Evolutionary conservation across 2,329 filamentous ascomycete species (phyloP).

Genomic region (Dryadomyces quercus-mongolicae): DNA sequence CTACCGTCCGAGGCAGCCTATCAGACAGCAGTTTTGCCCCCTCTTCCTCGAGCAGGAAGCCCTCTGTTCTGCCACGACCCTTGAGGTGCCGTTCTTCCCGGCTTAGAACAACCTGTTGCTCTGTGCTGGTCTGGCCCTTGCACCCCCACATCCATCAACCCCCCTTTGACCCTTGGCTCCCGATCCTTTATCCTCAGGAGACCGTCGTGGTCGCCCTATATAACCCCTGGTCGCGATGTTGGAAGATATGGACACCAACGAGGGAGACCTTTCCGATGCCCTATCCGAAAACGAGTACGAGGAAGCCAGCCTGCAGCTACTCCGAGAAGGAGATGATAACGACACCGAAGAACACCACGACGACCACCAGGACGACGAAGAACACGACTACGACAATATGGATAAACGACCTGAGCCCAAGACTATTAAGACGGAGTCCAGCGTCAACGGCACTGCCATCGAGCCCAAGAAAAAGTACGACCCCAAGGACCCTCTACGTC

Average conservation of each 20-base stretch:
- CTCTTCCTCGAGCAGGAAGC: background rate
- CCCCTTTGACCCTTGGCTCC: slow-evolving; percentile 3
- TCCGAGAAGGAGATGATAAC: slow-evolving; percentile 23
- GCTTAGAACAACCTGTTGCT: background rate
- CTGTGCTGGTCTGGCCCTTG: background rate
- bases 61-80: background rate
- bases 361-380: slow-evolving; percentile 43
- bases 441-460: slow-evolving; percentile 15
- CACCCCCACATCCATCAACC: background rate
- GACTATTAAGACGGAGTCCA: slow-evolving; percentile 4
- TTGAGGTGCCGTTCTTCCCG: background rate
- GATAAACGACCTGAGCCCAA: slow-evolving; percentile 41
- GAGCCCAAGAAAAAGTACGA: slow-evolving; percentile 57
- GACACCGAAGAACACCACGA: slow-evolving; percentile 43
- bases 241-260: slow-evolving; percentile 39
- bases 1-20: background rate
- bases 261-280: slow-evolving; percentile 43
- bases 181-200: slow-evolving; percentile 9
- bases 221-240: slow-evolving; percentile 44
- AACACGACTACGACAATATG: slow-evolving; percentile 34
- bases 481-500: slow-evolving; percentile 81
- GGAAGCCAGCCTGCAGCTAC: slow-evolving; percentile 28
- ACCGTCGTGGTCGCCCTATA: slow-evolving; percentile 21
- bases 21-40: background rate
- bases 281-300: slow-evolving; percentile 48